These are phyloP conservation scores for Camellia japonica DNA, from an alignment of 148 eudicot genomes.

Conservation along the genomic window DNA sequence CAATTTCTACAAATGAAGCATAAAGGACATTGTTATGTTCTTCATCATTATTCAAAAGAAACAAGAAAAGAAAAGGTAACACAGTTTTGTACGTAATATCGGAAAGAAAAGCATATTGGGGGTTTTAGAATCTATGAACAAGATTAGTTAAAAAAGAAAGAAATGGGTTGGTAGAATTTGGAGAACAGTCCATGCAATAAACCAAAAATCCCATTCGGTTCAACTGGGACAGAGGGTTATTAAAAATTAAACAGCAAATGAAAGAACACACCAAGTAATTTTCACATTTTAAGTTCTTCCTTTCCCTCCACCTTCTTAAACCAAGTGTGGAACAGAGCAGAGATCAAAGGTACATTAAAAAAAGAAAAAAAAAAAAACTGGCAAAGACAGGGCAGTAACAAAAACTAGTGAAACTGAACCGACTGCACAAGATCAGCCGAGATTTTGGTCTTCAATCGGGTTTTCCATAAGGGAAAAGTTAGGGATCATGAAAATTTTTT, in stretches of 20 bases:
- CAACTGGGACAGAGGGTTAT: background rate
- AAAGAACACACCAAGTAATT: background rate
- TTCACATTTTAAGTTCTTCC: background rate
- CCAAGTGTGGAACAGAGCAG: slow-evolving; percentile 3
- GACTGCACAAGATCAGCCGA: too few species aligned
- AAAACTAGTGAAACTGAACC: background rate
- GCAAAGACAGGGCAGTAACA: background rate
- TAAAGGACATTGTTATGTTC: background rate
- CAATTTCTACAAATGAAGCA: slow-evolving; percentile 25
- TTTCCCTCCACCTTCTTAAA: background rate
- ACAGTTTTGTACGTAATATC: background rate
- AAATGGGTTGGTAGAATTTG: background rate
- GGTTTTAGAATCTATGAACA: background rate
- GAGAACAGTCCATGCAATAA: background rate
- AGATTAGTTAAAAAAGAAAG: background rate
- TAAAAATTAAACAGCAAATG: background rate
- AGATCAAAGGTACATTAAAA: background rate
- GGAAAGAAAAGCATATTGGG: background rate
- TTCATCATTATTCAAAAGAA: background rate
- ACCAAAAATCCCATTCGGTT: background rate
- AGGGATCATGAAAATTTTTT: too few species aligned
- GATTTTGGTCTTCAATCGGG: too few species aligned
- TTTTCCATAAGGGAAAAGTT: too few species aligned
- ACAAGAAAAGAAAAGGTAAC: too few species aligned
- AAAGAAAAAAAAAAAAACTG: background rate